A percentile compares a stretch with the other conserved stretches of the same genome.
phyloP scores from a whole-genome alignment of 805 yeast genomes.

The Ogataea paraovalis region DNA sequence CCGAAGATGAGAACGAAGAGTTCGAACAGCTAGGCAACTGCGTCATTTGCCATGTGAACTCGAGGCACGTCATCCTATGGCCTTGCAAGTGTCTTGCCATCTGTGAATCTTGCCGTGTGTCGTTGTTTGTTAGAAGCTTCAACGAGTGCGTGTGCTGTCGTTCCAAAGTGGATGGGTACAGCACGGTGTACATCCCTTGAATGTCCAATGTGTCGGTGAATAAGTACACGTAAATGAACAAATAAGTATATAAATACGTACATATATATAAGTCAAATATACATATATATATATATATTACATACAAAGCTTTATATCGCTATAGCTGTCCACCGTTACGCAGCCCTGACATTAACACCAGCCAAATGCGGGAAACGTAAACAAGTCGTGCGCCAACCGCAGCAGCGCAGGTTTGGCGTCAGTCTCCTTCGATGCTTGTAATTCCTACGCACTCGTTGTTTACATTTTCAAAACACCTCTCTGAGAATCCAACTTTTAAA shows the following conservation, averaged over 20 bases:
- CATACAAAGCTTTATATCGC: too few species aligned
- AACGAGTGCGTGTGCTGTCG: constrained; percentile 85
- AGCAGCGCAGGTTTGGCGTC: constrained; percentile 14
- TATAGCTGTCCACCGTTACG: too few species aligned
- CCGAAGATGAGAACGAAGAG: constrained; percentile 21
- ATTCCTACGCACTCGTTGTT: too few species aligned
- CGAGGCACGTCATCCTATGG: constrained; percentile 81
- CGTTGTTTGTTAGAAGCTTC: constrained; percentile 67
- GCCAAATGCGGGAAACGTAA: background rate
- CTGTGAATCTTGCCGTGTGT: constrained; percentile 78
- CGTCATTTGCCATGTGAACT: constrained; percentile 75
- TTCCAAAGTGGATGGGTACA: constrained; percentile 62
- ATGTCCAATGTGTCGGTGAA: too few species aligned
- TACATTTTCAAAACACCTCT: constrained; percentile 16
- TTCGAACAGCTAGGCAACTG: constrained; percentile 45
- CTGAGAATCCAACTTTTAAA: too few species aligned
- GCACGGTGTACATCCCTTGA: constrained; percentile 56
- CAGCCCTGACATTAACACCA: constrained; percentile 10
- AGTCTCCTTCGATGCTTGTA: constrained; percentile 9
- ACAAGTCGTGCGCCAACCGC: constrained; percentile 15
- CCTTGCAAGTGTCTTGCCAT: constrained; percentile 89
- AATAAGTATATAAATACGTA: background rate
- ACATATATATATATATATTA: background rate
- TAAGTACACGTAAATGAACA: background rate
- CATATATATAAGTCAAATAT: background rate